Base-by-base conservation (phyloP, 2,329 filamentous ascomycete species). In the Penicillium sp. region DNA sequence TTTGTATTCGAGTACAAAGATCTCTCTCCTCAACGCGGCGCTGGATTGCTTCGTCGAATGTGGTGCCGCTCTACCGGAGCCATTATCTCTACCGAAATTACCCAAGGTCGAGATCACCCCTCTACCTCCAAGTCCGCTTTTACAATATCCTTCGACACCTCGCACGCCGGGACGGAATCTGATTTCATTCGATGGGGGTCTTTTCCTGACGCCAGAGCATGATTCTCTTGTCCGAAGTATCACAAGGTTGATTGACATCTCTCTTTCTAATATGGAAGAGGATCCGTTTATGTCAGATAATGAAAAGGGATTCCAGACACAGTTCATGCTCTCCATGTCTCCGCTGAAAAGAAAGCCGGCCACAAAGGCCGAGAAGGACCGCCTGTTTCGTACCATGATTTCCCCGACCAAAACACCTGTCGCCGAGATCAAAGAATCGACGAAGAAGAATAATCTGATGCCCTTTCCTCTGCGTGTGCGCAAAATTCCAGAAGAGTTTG, bases 1-100 rank as follows among this genome's bases (percentile, higher is more conserved):
- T 47, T 67, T 75, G n/a, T 73, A 74, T 56, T 80, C 78, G 2
- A 61, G 59, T 18, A 71, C 71, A 32, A 80, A 79, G 57, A 26
- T 79, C 6, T 64, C 70, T 0, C 62, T 73, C 10, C 67, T 80
- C 34, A 61, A 68, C 10, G 58, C 68, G 20, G 76, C 78, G 0
- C 66, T 74, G 56, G 65, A 73, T 33, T 68, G 63, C 34, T 79
- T 77, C 54, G 44, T 68, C 42, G 54, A 60, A 46, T 67, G 74
- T 55, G 61, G 65, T 33, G 42, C 62, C 18, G 54, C 54, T 57
- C 51, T 74, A n/a, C 68, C 68, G 6, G 37, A 37, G 8, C 33
- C 34, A 0, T 32, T 64, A 17, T 26, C 54, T 0, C 18, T 55
- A 5, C 47, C 52, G 34, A 54, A 41, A 23, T 21, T 42, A 15